Evolutionary conservation across 2,329 filamentous ascomycete species (phyloP).

Genomic region (Sarocladium kiliense): DNA sequence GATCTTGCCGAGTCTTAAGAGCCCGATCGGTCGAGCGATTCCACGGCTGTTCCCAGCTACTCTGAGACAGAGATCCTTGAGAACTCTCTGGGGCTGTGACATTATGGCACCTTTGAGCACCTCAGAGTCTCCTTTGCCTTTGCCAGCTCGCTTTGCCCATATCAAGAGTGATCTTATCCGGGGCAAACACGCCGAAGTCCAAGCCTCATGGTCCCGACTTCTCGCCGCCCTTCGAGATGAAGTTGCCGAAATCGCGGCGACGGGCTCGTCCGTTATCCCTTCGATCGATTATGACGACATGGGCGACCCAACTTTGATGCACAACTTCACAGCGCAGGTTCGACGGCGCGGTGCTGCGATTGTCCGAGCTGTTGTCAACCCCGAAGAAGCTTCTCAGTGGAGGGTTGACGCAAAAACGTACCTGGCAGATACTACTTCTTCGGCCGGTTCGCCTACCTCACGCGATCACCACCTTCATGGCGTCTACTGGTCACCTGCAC

Average conservation of each 20-base stretch:
- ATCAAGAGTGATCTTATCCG: constrained; percentile 33
- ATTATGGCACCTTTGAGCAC: constrained; percentile 5
- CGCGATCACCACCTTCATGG: constrained; percentile 28
- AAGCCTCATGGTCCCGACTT: constrained; percentile 33
- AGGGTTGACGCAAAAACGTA: constrained; percentile 49
- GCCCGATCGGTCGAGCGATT: background rate
- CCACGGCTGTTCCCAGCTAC: background rate
- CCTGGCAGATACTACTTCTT: constrained; percentile 40
- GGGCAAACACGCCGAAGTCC: constrained; percentile 31
- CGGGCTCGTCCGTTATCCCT: constrained; percentile 35
- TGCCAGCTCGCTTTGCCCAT: constrained; percentile 34
- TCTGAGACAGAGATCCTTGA: background rate
- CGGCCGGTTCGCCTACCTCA: constrained; percentile 24
- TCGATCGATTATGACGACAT: constrained; percentile 36
- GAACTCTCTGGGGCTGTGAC: background rate
- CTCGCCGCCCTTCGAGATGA: constrained; percentile 25
- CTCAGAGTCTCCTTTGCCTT: constrained; percentile 23
- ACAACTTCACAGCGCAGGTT: constrained; percentile 22
- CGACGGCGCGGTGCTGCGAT: constrained; percentile 26
- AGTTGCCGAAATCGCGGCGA: constrained; percentile 28
- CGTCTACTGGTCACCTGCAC: constrained; percentile 35
- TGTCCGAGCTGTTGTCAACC: constrained; percentile 25
- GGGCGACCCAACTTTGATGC: constrained; percentile 17
- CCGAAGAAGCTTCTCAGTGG: constrained; percentile 28
- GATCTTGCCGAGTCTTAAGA: background rate